Base-by-base conservation (phyloP, 1,139 yeast species). In the Yamadazyma songkhlaensis region DNA sequence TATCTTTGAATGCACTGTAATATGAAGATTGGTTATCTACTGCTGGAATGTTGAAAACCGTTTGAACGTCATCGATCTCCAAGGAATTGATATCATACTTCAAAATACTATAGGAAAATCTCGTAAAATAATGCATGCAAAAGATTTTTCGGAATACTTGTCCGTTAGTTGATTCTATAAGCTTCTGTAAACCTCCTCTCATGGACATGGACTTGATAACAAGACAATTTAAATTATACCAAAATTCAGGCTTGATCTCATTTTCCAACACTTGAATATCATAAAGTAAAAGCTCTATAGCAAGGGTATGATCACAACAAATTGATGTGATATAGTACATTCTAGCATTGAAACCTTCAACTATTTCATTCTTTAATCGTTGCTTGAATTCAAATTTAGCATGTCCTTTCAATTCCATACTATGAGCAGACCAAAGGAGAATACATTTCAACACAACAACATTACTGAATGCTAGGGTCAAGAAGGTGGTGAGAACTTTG, bases 391-490 rank as follows among this genome's bases (percentile, higher is more conserved):
- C 9, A 10, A 31, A 14, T 5, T 12, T 11, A 4, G 9, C 6
- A 13, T 21, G 13, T 11, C 15, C 32, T 22, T 30, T 21, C 12
- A 22, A 20, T 10, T 31, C 22, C 27, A 31, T 11, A 31, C 26
- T 11, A n/a, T 11, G n/a, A 9, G 33, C 12, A 10, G 33, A 17
- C 39, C 39, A 36, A 11, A 32, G 21, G 4, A 36, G 22, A 10
- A 36, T 36, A n/a, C 29, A 10, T 26, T 36, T 36, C 11, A 33
- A 36, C 3, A 36, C 39, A 4, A 35, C 30, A 3, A 36, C 22
- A 28, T 36, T 36, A 20, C 37, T 32, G 26, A 36, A 36, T 20
- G 32, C 32, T 12, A 36, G 17, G 7, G 39, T 25, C n/a, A 36
- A 12, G 13, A 14, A 27, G 2, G 28, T 33, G 3, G 25, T 27